phyloP scores from a whole-genome alignment of 768 basidiomycete species.

The Agrocybe praecox region DNA sequence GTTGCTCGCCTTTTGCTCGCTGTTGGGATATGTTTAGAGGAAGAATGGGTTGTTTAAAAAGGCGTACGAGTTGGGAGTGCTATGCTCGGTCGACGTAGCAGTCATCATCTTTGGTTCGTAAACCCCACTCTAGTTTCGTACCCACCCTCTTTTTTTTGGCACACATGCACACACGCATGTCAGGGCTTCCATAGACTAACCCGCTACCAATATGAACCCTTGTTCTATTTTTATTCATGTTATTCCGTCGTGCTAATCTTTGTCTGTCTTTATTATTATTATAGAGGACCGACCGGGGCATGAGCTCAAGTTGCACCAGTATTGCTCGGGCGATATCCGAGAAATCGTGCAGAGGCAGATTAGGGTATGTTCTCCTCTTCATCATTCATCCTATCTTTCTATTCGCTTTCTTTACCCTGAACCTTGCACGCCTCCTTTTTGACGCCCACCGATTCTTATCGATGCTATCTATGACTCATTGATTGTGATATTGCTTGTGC shows the following conservation, averaged over 20 bases:
- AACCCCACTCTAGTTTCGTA: neutral
- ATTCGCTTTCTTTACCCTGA: neutral
- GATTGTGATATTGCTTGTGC: neutral
- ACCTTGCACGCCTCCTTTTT: neutral
- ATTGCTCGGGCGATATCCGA: constrained; percentile 61
- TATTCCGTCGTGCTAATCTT: neutral
- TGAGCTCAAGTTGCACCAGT: constrained; percentile 72
- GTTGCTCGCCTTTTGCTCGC: neutral
- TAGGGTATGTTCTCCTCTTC: constrained; percentile 29
- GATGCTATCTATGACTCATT: neutral
- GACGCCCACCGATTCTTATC: neutral
- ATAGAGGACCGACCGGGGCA: constrained; percentile 66
- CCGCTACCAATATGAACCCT: constrained; percentile 3
- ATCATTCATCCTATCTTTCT: neutral
- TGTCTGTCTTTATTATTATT: neutral
- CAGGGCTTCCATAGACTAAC: neutral
- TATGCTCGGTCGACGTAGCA: constrained; percentile 75
- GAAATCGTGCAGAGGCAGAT: constrained; percentile 64
- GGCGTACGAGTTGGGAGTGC: constrained; percentile 77
- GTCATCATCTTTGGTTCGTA: constrained; percentile 71
- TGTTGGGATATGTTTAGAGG: constrained; percentile 41
- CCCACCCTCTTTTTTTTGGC: constrained; percentile 3
- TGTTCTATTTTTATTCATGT: constrained; percentile 28
- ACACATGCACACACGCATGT: constrained; percentile 12
- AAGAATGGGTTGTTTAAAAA: constrained; percentile 82